phyloP scores from a whole-genome alignment of 768 basidiomycete species.

The Russula griseocarnosa region DNA sequence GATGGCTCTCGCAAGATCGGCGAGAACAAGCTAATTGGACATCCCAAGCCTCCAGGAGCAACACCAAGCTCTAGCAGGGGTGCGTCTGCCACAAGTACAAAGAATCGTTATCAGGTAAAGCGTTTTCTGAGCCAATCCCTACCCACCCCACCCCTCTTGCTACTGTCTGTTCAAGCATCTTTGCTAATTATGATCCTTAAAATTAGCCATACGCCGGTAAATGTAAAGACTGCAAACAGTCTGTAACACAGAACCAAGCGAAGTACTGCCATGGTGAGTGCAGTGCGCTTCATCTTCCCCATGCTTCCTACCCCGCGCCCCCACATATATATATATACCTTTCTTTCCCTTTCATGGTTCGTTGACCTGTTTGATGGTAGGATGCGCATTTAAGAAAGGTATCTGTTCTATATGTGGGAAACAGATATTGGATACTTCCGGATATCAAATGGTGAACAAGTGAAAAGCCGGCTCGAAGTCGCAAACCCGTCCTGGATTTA shows the following conservation, averaged over 20 bases:
- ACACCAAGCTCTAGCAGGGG: slow-evolving; percentile 24
- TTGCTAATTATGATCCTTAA: slow-evolving; percentile 18
- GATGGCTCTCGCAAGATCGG: slow-evolving; percentile 76
- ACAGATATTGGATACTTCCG: slow-evolving; percentile 75
- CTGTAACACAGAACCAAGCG: slow-evolving; percentile 78
- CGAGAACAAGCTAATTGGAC: slow-evolving; percentile 76
- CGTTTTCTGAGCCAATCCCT: slow-evolving; percentile 29
- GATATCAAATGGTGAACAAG: slow-evolving; percentile 84
- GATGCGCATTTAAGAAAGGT: slow-evolving; percentile 86
- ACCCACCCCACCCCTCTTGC: no score
- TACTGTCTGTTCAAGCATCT: slow-evolving; percentile 14
- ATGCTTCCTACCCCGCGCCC: no score
- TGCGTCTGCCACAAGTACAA: slow-evolving; percentile 49
- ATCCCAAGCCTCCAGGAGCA: slow-evolving; percentile 39
- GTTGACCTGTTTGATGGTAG: slow-evolving; percentile 41
- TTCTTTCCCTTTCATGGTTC: no score
- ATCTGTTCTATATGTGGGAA: slow-evolving; percentile 86
- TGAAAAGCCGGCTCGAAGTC: slow-evolving; percentile 37
- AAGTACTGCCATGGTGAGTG: slow-evolving; percentile 94
- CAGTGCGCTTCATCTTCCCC: no score
- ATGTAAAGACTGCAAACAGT: slow-evolving; percentile 84
- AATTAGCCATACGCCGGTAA: slow-evolving; percentile 77
- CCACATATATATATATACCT: no score
- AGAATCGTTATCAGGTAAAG: slow-evolving; percentile 71
- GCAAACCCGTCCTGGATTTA: background rate